Evolutionary conservation across 169 alveolate species (phyloP).

Genomic region (Cryptosporidium parvum): DNA sequence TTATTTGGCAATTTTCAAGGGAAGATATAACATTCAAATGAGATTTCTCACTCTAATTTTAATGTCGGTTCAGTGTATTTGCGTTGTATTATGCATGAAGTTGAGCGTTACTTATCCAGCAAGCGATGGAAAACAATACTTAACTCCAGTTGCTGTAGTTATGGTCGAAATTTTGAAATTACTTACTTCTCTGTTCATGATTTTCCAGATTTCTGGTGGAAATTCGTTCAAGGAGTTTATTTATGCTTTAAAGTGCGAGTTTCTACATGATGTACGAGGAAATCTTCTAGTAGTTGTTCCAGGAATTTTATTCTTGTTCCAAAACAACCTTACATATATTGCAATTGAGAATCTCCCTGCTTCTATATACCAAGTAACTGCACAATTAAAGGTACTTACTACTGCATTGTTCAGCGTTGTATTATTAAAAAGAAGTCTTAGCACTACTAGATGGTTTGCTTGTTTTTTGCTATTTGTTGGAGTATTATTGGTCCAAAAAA

Average conservation of each 20-base stretch:
- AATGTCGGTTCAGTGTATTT: conserved; percentile 53
- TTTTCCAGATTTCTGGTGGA: conserved; percentile 40
- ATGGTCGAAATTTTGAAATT: conserved; percentile 57
- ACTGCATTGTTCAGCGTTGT: conserved; percentile 60
- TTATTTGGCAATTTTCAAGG: conserved; percentile 21
- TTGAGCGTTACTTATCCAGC: conserved; percentile 61
- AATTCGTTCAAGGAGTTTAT: conserved; percentile 5
- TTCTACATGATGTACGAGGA: conserved; percentile 35
- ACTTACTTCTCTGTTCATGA: conserved; percentile 42
- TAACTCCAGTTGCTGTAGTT: conserved; percentile 65
- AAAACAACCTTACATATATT: conserved; percentile 56
- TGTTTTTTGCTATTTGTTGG: conserved; percentile 54
- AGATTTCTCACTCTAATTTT: conserved; percentile 61
- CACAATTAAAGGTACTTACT: conserved; percentile 48
- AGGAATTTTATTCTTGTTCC: conserved; percentile 49
- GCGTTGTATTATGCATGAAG: conserved; percentile 72
- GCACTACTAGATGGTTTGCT: conserved; percentile 59
- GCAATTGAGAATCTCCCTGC: conserved; percentile 66
- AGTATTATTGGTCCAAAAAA: conserved; percentile 43
- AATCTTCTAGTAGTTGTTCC: conserved; percentile 52
- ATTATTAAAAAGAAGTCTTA: conserved; percentile 27
- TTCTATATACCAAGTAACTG: conserved; percentile 60
- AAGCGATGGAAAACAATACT: conserved; percentile 54
- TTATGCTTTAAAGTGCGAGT: conserved; percentile 44
- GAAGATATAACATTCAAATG: conserved; percentile 52